phyloP scores from a whole-genome alignment of 2,329 filamentous ascomycete species.

The Epichloe gansuensis region DNA sequence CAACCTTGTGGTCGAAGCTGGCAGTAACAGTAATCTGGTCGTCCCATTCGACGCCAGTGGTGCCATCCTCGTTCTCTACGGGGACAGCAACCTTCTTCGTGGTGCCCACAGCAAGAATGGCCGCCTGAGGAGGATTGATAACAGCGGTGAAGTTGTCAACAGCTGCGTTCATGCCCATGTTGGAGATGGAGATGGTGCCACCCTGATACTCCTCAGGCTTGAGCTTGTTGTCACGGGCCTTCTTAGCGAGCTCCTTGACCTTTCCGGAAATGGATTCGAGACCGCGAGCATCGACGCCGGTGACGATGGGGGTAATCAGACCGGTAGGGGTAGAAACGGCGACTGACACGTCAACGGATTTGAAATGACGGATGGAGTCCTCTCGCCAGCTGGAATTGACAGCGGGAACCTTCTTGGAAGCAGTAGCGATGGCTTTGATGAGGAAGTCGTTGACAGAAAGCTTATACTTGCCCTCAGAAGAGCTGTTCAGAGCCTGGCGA shows the following conservation, averaged over 20 bases:
- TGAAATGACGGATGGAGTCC: slow-evolving; percentile 85
- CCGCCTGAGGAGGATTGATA: slow-evolving; percentile 96
- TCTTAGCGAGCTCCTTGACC: slow-evolving; percentile 95
- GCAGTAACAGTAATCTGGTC: slow-evolving; percentile 92
- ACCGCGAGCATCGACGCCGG: slow-evolving; percentile 73
- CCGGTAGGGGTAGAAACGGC: slow-evolving; percentile 86
- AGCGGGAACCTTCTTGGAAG: slow-evolving; percentile 83
- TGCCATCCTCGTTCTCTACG: slow-evolving; percentile 71
- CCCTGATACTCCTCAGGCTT: slow-evolving; percentile 99
- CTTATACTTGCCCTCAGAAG: slow-evolving; percentile 89
- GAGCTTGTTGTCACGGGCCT: slow-evolving; percentile 90
- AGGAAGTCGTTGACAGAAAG: slow-evolving; percentile 99
- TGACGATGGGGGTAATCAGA: slow-evolving; percentile 95
- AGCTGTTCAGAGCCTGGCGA: slow-evolving; percentile 80
- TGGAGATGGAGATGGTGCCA: slow-evolving; percentile 97
- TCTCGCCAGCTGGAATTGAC: slow-evolving; percentile 94
- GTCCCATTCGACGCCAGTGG: slow-evolving; percentile 69
- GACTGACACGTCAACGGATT: slow-evolving; percentile 86
- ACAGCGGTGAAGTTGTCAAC: slow-evolving; percentile 96
- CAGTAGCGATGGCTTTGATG: slow-evolving; percentile 85
- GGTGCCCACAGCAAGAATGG: slow-evolving; percentile 88
- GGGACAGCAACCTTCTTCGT: slow-evolving; percentile 91
- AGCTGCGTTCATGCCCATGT: slow-evolving; percentile 99
- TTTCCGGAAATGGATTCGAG: slow-evolving; percentile 76
- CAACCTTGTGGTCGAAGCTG: slow-evolving; percentile 98